phyloP scores from a whole-genome alignment of 169 alveolate genomes.

The Eimeria praecox region DNA sequence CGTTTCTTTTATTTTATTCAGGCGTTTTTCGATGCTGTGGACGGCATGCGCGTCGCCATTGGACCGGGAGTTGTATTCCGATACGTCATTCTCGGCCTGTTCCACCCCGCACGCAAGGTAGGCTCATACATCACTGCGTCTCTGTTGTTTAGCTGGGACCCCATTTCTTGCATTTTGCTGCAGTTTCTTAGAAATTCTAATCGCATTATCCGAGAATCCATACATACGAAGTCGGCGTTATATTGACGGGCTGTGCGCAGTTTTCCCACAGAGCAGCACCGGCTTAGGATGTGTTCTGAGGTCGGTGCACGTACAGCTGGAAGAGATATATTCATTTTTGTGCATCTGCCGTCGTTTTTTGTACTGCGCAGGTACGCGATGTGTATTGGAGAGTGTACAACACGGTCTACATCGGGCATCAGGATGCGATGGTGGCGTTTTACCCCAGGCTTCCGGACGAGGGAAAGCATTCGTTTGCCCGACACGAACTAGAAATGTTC shows the following conservation, averaged over 20 bases:
- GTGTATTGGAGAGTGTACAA: conserved; percentile 99
- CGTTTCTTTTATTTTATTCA: conserved; percentile 81
- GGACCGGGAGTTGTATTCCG: conserved; percentile 98
- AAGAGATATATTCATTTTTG: background rate
- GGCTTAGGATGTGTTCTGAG: background rate
- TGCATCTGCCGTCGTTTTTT: background rate
- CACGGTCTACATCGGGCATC: conserved; percentile 98
- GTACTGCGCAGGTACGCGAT: conserved; percentile 83
- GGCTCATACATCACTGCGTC: conserved; percentile 30
- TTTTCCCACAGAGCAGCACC: too few relatives aligned
- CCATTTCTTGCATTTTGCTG: background rate
- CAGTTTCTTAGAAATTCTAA: background rate
- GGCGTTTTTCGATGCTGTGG: conserved; percentile 99
- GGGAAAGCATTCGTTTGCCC: conserved; percentile 77
- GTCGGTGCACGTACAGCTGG: background rate
- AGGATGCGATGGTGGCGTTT: conserved; percentile 98
- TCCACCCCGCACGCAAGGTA: conserved; percentile 99
- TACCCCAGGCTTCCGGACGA: conserved; percentile 91
- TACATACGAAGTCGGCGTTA: background rate
- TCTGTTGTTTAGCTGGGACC: background rate
- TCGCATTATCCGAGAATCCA: background rate
- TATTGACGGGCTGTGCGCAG: too few relatives aligned
- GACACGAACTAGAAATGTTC: conserved; percentile 74
- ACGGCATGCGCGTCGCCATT: conserved; percentile 98
- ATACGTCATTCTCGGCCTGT: conserved; percentile 98